These are phyloP conservation scores for Pseudoturritis turrita DNA, from an alignment of 345 rosid species.

Conservation along the genomic window DNA sequence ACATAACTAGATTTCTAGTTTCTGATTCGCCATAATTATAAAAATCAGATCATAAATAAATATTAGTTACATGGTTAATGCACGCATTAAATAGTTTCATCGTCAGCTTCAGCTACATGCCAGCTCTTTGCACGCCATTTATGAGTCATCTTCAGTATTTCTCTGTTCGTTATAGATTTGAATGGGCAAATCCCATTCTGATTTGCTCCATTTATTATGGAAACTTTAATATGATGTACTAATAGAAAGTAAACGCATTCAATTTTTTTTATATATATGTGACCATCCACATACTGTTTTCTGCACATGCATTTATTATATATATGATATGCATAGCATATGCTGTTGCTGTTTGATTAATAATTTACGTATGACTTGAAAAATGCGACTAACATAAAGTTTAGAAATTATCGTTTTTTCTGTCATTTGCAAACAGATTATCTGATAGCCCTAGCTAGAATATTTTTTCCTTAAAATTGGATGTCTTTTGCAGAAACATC, in stretches of 20 bases:
- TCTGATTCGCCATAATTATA: background rate
- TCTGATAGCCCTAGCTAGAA: background rate
- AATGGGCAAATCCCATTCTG: background rate
- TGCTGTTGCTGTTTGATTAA: background rate
- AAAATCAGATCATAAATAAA: background rate
- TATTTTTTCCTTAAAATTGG: background rate
- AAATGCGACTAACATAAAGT: background rate
- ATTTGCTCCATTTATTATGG: background rate
- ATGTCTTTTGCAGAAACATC: background rate
- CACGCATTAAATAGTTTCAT: conserved; percentile 5
- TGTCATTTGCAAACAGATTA: background rate
- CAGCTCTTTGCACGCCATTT: conserved; percentile 18
- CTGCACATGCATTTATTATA: conserved; percentile 12
- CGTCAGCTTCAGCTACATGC: conserved; percentile 16
- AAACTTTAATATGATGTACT: background rate
- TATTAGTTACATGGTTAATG: background rate
- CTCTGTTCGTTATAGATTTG: background rate
- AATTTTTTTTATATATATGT: background rate
- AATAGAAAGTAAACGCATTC: background rate
- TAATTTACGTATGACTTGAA: background rate
- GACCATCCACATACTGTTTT: conserved; percentile 2
- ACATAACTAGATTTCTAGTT: no score
- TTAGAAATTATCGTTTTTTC: background rate
- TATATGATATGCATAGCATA: background rate
- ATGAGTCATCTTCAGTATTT: conserved; percentile 1